Conservation (phyloP, 2,329 filamentous ascomycete genomes). For the Decorospora gaudefroyi region DNA sequence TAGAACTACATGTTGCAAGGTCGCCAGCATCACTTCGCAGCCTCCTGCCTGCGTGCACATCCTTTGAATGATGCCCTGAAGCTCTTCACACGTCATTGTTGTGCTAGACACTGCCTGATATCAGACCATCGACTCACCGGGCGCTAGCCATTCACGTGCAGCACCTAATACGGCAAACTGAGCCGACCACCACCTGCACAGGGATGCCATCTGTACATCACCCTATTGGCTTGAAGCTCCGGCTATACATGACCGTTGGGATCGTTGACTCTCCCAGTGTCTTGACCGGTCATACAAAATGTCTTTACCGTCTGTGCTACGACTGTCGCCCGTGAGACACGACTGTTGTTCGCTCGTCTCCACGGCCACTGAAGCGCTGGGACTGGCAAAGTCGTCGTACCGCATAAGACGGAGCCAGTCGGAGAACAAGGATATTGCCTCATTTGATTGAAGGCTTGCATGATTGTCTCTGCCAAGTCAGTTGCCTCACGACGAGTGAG, state of each 20-base stretch:
- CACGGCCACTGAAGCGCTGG: slow-evolving; percentile 13
- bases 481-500: slow-evolving; percentile 4
- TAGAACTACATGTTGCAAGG: too few species aligned
- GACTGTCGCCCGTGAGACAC: slow-evolving; percentile 30
- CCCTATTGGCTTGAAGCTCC: slow-evolving; percentile 18
- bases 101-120: too few species aligned
- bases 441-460: slow-evolving; percentile 14
- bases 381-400: slow-evolving; percentile 13
- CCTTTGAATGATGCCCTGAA: too few species aligned
- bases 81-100: too few species aligned
- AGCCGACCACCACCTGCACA: background rate
- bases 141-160: too few species aligned
- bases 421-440: slow-evolving; percentile 10
- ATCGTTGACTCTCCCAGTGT: slow-evolving; percentile 7
- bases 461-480: background rate
- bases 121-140: too few species aligned
- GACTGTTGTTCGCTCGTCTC: slow-evolving; percentile 8
- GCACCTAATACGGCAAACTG: too few species aligned
- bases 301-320: slow-evolving; percentile 24
- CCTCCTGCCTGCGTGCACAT: too few species aligned
- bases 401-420: slow-evolving; percentile 7
- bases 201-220: slow-evolving; percentile 10
- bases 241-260: slow-evolving; percentile 23
- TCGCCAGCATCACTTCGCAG: too few species aligned
- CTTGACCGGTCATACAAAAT: slow-evolving; percentile 36